phyloP scores from a whole-genome alignment of 116 monocot genomes.

The Cymodocea nodosa region DNA sequence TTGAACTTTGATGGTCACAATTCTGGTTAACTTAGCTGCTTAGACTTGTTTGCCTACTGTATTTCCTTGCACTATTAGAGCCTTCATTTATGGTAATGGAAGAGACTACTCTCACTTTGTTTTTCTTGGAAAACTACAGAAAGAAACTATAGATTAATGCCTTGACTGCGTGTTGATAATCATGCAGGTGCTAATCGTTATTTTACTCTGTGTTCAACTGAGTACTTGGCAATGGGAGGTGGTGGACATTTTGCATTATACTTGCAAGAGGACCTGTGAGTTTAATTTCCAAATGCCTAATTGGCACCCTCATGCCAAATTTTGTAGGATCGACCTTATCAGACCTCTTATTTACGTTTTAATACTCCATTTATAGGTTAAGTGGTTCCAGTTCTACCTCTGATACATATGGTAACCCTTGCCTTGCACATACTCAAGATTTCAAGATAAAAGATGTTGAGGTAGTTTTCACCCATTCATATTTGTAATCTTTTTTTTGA shows the following conservation, averaged over 20 bases:
- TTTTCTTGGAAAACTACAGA: too few relatives aligned
- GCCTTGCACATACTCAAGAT: slow-evolving; percentile 74
- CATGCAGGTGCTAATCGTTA: slow-evolving; percentile 90
- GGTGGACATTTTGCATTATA: slow-evolving; percentile 93
- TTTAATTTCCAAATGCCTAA: slow-evolving; percentile 4
- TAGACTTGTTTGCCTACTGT: too few relatives aligned
- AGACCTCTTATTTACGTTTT: not conserved
- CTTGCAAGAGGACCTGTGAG: slow-evolving; percentile 90
- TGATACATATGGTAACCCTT: slow-evolving; percentile 88
- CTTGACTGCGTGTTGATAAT: not conserved
- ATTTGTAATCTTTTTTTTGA: not conserved
- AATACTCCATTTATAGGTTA: slow-evolving; percentile 35
- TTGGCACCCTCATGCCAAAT: not conserved
- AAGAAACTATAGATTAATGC: too few relatives aligned
- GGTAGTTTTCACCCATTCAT: slow-evolving; percentile 23
- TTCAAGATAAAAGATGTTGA: slow-evolving; percentile 93
- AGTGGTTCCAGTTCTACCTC: slow-evolving; percentile 81
- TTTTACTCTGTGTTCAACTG: slow-evolving; percentile 74
- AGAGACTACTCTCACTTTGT: too few relatives aligned
- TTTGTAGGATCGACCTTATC: too few relatives aligned
- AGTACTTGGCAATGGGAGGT: slow-evolving; percentile 85
- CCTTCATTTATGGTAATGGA: too few relatives aligned
- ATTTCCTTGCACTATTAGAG: too few relatives aligned
- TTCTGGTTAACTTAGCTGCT: too few relatives aligned
- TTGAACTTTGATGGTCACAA: too few relatives aligned